Evolutionary conservation across 1,284 basidiomycete species (phyloP).

Genomic region (Sutorius eximius): DNA sequence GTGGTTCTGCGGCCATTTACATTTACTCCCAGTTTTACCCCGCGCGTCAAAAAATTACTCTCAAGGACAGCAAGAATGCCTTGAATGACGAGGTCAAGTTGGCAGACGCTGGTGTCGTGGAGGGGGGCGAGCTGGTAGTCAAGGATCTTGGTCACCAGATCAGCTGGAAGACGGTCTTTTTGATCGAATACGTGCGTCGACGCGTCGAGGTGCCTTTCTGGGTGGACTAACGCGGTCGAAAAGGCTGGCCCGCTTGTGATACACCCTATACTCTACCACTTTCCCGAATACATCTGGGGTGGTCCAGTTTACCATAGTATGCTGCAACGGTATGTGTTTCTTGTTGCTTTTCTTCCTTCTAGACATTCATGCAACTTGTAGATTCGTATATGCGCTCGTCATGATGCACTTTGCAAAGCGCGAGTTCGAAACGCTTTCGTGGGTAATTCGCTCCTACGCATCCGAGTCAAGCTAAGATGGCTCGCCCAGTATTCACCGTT

Average conservation of each 20-base stretch:
- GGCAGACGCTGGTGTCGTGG: conserved; percentile 52
- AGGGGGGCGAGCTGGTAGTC: conserved; percentile 63
- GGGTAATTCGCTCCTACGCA: conserved; percentile 25
- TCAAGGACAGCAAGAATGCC: conserved; percentile 59
- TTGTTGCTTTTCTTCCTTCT: not conserved
- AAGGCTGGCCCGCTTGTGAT: conserved; percentile 89
- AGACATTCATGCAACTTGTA: conserved; percentile 34
- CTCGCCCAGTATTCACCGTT: conserved; percentile 77
- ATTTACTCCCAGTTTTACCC: conserved; percentile 56
- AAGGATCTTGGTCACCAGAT: conserved; percentile 91
- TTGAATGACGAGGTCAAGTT: conserved; percentile 67
- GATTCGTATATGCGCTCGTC: conserved; percentile 77
- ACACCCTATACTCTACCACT: conserved; percentile 84
- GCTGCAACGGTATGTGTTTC: conserved; percentile 67
- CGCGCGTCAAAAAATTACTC: conserved; percentile 71
- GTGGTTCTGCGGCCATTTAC: not conserved
- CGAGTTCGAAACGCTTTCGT: conserved; percentile 92
- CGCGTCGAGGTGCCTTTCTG: not conserved
- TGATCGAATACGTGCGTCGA: conserved; percentile 84
- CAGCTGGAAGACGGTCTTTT: conserved; percentile 82
- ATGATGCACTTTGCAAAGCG: conserved; percentile 91
- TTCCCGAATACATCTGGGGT: conserved; percentile 70
- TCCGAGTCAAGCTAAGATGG: not conserved
- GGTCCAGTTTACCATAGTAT: conserved; percentile 67
- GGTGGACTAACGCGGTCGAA: conserved; percentile 2